phyloP scores from a whole-genome alignment of 2,329 filamentous ascomycete genomes.

The Tolypocladium ovalisporum region DNA sequence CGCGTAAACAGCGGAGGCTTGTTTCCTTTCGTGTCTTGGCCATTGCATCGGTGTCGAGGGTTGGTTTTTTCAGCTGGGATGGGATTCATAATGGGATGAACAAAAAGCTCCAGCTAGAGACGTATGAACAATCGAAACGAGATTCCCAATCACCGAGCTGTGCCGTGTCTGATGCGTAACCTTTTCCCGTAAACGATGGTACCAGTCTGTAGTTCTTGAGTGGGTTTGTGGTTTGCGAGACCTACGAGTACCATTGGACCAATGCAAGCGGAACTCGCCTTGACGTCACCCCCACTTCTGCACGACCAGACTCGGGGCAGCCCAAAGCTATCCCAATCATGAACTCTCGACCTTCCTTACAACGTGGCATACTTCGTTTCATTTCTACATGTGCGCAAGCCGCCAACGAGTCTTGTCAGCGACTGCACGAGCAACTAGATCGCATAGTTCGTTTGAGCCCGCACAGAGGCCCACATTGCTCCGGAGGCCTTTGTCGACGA shows the following conservation, averaged over 20 bases:
- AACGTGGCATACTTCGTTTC: neutral
- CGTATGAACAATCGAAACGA: conserved; percentile 19
- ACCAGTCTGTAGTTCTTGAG: neutral
- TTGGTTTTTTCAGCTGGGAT: conserved; percentile 28
- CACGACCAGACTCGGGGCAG: conserved; percentile 3
- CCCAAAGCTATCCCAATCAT: neutral
- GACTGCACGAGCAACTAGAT: neutral
- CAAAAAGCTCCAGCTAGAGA: conserved; percentile 22
- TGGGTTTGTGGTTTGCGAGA: conserved; percentile 1
- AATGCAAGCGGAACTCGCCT: neutral
- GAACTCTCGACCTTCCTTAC: neutral
- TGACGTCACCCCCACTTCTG: conserved; percentile 21
- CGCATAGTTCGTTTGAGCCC: neutral
- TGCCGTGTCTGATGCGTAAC: neutral
- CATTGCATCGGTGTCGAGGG: conserved; percentile 47
- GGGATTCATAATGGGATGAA: conserved; percentile 24
- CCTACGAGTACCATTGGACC: neutral
- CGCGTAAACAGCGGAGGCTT: conserved; percentile 25
- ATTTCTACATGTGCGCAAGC: neutral
- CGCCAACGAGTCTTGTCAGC: neutral
- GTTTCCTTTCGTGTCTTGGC: conserved; percentile 32
- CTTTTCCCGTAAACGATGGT: neutral
- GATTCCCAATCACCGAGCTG: conserved; percentile 4
- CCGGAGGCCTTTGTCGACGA: neutral
- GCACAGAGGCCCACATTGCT: neutral